Percentiles rank a stretch among this genome's conserved stretches.
Evolutionary conservation across 129 eudicot genomes (phyloP).

Genomic region (Arctium lappa): DNA sequence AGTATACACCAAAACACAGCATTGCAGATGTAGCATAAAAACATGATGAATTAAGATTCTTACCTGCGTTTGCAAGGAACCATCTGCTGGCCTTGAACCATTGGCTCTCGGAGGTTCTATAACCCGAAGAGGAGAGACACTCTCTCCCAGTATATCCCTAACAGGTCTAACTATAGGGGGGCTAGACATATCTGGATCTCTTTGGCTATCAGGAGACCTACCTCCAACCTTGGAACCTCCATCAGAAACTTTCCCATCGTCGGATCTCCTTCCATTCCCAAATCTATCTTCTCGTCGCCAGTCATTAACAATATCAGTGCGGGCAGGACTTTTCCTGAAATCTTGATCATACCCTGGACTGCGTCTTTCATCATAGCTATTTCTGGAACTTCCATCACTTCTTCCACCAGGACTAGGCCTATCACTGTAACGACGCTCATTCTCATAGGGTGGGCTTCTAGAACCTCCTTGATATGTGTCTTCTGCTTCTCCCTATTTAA

Average conservation of each 20-base stretch:
- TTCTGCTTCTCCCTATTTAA: constrained; percentile 71
- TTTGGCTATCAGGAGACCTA: constrained; percentile 72
- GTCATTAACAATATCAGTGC: constrained; percentile 64
- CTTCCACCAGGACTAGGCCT: constrained; percentile 88
- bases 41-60: neutral
- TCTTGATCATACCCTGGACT: constrained; percentile 84
- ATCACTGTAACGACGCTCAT: constrained; percentile 77
- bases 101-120: constrained; percentile 81
- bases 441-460: constrained; percentile 85
- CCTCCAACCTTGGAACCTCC: constrained; percentile 57
- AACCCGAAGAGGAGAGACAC: constrained; percentile 79
- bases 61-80: constrained; percentile 56
- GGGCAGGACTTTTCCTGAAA: constrained; percentile 74
- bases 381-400: constrained; percentile 53
- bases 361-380: constrained; percentile 58
- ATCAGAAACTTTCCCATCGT: constrained; percentile 49
- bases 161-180: constrained; percentile 92
- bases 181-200: constrained; percentile 47
- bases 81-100: constrained; percentile 58
- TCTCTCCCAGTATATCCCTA: constrained; percentile 90
- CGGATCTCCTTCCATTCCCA: constrained; percentile 65
- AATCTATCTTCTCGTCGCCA: constrained; percentile 97
- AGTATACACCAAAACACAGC: neutral
- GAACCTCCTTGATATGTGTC: constrained; percentile 64
- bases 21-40: neutral